These are phyloP conservation scores for Colletotrichum tofieldiae DNA, from an alignment of 2,329 filamentous ascomycete species.

Conservation along the genomic window DNA sequence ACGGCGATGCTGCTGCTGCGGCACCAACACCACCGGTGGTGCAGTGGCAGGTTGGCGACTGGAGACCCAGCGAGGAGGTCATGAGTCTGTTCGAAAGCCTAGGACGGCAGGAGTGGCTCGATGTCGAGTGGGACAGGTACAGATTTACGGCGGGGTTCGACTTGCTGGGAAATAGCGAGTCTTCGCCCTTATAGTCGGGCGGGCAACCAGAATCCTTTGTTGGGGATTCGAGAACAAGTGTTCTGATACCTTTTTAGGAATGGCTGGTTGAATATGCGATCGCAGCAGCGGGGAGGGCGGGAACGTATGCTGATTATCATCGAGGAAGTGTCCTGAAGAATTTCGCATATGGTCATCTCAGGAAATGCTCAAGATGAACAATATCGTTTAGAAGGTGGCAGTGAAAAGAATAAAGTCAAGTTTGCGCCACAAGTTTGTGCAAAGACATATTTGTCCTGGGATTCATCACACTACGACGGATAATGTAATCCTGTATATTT, in stretches of 20 bases:
- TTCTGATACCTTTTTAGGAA: constrained; percentile 10
- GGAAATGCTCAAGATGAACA: neutral
- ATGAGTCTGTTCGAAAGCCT: constrained; percentile 44
- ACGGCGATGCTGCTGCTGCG: constrained; percentile 4
- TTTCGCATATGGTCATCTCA: neutral
- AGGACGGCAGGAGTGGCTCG: constrained; percentile 45
- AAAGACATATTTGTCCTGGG: neutral
- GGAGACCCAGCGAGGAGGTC: constrained; percentile 45
- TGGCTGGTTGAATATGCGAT: neutral
- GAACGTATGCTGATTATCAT: neutral
- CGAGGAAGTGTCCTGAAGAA: neutral
- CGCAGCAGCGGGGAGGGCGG: neutral
- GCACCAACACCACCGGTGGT: constrained; percentile 38
- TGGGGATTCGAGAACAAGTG: neutral
- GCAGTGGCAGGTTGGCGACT: constrained; percentile 47
- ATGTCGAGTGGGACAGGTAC: constrained; percentile 40
- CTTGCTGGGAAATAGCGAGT: constrained; percentile 21
- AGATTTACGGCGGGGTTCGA: constrained; percentile 20
- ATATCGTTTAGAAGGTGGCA: neutral
- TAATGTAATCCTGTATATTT: too few relatives aligned
- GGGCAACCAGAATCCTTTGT: constrained; percentile 15
- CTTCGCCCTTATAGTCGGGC: constrained; percentile 21
- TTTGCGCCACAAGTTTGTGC: neutral
- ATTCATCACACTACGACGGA: too few relatives aligned
- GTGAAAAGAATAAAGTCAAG: neutral